These are phyloP conservation scores for Lagenaria siceraria DNA, from an alignment of 306 rosid genomes.

Conservation along the genomic window DNA sequence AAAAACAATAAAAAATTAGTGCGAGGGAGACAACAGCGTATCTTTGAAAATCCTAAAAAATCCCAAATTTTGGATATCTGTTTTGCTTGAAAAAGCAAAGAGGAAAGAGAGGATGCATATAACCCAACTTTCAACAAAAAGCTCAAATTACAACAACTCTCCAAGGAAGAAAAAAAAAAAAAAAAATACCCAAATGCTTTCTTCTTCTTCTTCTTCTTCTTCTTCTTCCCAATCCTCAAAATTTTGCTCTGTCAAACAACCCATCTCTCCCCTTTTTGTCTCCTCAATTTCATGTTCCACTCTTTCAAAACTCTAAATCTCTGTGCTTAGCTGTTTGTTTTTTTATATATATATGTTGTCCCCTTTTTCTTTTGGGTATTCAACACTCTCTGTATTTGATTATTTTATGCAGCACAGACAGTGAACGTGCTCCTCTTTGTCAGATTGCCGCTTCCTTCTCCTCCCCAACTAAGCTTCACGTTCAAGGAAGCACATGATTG, in stretches of 20 bases:
- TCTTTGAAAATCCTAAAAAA: constrained; percentile 76
- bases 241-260: not conserved
- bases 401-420: constrained; percentile 36
- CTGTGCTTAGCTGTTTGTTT: constrained; percentile 59
- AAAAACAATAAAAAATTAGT: not conserved
- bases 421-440: constrained; percentile 11
- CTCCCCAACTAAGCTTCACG: constrained; percentile 44
- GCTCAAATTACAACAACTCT: no score
- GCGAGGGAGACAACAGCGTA: constrained; percentile 61
- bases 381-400: constrained; percentile 30
- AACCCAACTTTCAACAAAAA: not conserved
- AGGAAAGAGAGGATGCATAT: not conserved
- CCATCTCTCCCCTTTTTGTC: constrained; percentile 1
- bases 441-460: constrained; percentile 1
- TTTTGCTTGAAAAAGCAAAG: constrained; percentile 30
- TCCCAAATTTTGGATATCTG: constrained; percentile 51
- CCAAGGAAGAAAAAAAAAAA: no score
- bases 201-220: not conserved
- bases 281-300: not conserved
- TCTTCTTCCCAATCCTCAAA: constrained; percentile 10
- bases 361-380: not conserved
- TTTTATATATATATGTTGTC: not conserved
- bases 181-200: not conserved
- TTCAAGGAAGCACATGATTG: constrained; percentile 42
- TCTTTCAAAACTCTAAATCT: constrained; percentile 9